phyloP scores from a whole-genome alignment of 257 asterid species.

The Parsonsia alboflavescens region DNA sequence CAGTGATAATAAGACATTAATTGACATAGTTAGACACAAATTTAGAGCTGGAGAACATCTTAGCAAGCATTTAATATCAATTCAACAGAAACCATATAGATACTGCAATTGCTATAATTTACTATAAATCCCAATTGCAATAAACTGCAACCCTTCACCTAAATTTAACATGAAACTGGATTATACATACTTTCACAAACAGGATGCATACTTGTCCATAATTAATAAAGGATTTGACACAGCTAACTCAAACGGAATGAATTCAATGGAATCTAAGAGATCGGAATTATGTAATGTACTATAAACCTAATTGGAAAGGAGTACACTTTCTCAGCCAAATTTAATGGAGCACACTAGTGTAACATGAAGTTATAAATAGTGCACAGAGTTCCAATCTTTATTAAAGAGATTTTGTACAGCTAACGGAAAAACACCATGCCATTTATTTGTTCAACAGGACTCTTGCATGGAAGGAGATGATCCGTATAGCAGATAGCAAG shows the following conservation, averaged over 20 bases:
- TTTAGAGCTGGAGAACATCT: not conserved
- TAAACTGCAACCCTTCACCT: too few relatives aligned
- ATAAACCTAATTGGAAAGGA: not conserved
- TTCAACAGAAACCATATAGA: not conserved
- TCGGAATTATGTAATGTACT: too few relatives aligned
- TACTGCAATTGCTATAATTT: not conserved
- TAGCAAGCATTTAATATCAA: not conserved
- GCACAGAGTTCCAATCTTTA: not conserved
- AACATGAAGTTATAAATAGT: not conserved
- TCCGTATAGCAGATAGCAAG: conserved; percentile 4
- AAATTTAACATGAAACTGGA: too few relatives aligned
- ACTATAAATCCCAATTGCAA: not conserved
- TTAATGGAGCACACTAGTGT: not conserved
- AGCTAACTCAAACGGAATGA: too few relatives aligned
- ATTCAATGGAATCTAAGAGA: too few relatives aligned
- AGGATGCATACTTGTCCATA: too few relatives aligned
- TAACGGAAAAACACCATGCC: not conserved
- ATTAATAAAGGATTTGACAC: too few relatives aligned
- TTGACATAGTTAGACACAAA: not conserved
- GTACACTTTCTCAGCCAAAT: not conserved
- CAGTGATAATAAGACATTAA: not conserved
- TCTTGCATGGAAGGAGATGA: not conserved
- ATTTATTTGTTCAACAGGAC: not conserved
- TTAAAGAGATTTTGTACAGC: not conserved
- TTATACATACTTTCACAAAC: too few relatives aligned